Evolutionary conservation across 2,329 filamentous ascomycete species (phyloP), one percentile per base, ranked within the genome.

Genomic region (Fusarium pininemorale): DNA sequence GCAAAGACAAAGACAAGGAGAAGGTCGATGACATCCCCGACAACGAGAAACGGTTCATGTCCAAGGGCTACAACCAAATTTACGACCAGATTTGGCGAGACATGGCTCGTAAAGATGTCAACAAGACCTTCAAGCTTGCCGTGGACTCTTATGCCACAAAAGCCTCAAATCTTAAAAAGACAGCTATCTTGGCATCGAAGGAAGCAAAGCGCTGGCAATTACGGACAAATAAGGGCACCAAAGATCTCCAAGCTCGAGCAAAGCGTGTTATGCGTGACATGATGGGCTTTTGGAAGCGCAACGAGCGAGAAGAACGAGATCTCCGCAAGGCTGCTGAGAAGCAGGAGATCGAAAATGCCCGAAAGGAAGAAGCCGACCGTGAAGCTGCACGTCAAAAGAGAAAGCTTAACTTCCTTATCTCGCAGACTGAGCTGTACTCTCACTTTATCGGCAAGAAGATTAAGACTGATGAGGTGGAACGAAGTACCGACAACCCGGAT

Each of bases 381-480:
- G 96, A 99, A 89, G 95, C 96, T 22, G 97, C 97, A 77, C 91
- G 96, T 74, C 96, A 99, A 85, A 98, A 97, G 90, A 92, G 96
- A 79, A 99, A 99, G 86, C 93, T 99, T 82, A 98, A 99, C 85
- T 99, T 99, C 88, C 89, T 99, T 73, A 99, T 99, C 82, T 98
- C 96, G 3, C 96, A 99, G 85, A 99, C 96, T 2, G 96, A 99
- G 82, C 89, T 99, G 57, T 99, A 99, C 87, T 98, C 96, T 47
- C 96, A 99, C 87, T 99, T 99, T 83, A 98, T 99, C 78, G 96
- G 96, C 82, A 97, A 98, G 86, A 99, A 99, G 87, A 97, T 98
- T 84, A 98, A 98, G 85, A 98, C 96, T 3, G 93, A 96, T 77
- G 95, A 98, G 80, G 94, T 98, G 54, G 95, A 99, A 84, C 89